phyloP scores from a whole-genome alignment of 129 eudicot genomes.

The Apium graveolens region DNA sequence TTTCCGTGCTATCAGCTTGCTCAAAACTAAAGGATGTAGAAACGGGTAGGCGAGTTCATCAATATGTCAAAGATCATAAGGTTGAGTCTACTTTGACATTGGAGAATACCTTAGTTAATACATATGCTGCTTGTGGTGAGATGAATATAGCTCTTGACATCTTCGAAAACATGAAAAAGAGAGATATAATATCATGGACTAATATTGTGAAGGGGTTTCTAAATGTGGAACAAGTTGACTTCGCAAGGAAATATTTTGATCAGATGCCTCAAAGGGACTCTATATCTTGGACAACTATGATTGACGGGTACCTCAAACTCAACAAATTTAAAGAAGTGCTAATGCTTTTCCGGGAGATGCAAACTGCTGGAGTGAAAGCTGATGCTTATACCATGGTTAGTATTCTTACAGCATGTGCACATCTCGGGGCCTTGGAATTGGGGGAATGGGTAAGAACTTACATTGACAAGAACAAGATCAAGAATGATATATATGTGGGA shows the following conservation, averaged over 20 bases:
- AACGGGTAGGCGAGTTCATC: conserved; percentile 23
- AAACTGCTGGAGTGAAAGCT: conserved; percentile 29
- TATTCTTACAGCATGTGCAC: conserved; percentile 48
- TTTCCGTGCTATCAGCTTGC: conserved; percentile 39
- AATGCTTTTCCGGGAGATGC: conserved; percentile 43
- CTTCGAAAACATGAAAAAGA: conserved; percentile 30
- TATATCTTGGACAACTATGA: conserved; percentile 51
- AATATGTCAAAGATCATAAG: conserved; percentile 16
- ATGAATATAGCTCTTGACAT: conserved; percentile 28
- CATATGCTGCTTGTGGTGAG: conserved; percentile 36
- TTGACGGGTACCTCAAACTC: conserved; percentile 35
- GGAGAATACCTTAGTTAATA: conserved; percentile 37
- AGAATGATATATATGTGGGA: conserved; percentile 29
- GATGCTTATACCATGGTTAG: conserved; percentile 49
- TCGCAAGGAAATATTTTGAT: conserved; percentile 38
- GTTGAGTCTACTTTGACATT: conserved; percentile 27
- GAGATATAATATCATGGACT: conserved; percentile 43
- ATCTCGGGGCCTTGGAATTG: conserved; percentile 36
- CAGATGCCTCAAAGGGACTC: conserved; percentile 44
- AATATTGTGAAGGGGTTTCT: conserved; percentile 33
- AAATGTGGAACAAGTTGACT: conserved; percentile 28
- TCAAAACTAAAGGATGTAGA: conserved; percentile 35
- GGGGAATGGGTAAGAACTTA: conserved; percentile 43
- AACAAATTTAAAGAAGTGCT: conserved; percentile 36
- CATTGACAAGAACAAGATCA: conserved; percentile 30